Evolutionary conservation across 495 filamentous ascomycete genomes (phyloP).

Genomic region (Pseudoneurospora amorphoporcata): DNA sequence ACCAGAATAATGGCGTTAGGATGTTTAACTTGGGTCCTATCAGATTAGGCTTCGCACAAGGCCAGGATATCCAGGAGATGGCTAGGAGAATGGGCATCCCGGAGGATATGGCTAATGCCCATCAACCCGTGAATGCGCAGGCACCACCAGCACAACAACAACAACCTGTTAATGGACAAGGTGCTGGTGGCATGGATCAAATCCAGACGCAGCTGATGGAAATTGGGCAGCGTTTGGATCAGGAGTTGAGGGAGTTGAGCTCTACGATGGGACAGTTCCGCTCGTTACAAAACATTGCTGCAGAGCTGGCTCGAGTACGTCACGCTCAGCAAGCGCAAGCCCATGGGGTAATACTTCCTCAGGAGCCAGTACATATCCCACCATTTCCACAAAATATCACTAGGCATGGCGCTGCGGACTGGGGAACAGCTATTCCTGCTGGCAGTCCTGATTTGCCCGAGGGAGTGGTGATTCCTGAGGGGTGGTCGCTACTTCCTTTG

Average conservation of each 20-base stretch:
- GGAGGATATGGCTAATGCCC: slow-evolving; percentile 7
- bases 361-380: slow-evolving; percentile 5
- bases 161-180: not conserved
- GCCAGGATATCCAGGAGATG: slow-evolving; percentile 38
- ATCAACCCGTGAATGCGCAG: not conserved
- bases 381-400: slow-evolving; percentile 23
- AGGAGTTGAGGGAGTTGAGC: slow-evolving; percentile 46
- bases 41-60: slow-evolving; percentile 45
- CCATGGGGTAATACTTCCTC: slow-evolving; percentile 12
- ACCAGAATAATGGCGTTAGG: slow-evolving; percentile 25
- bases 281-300: slow-evolving; percentile 39
- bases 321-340: not conserved
- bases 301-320: slow-evolving; percentile 44
- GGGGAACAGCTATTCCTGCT: slow-evolving; percentile 42
- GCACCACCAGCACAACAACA: slow-evolving; percentile 4
- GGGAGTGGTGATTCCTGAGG: slow-evolving; percentile 60
- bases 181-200: slow-evolving; percentile 13
- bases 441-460: slow-evolving; percentile 62
- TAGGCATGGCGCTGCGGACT: slow-evolving; percentile 31
- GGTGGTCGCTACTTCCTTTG: slow-evolving; percentile 66
- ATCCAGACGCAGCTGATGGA: slow-evolving; percentile 50
- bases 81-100: slow-evolving; percentile 30
- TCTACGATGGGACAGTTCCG: slow-evolving; percentile 44
- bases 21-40: slow-evolving; percentile 55
- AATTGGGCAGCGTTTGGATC: slow-evolving; percentile 55